These are phyloP conservation scores for Candida sp. DNA, from an alignment of 1,139 yeast species.

Conservation along the genomic window DNA sequence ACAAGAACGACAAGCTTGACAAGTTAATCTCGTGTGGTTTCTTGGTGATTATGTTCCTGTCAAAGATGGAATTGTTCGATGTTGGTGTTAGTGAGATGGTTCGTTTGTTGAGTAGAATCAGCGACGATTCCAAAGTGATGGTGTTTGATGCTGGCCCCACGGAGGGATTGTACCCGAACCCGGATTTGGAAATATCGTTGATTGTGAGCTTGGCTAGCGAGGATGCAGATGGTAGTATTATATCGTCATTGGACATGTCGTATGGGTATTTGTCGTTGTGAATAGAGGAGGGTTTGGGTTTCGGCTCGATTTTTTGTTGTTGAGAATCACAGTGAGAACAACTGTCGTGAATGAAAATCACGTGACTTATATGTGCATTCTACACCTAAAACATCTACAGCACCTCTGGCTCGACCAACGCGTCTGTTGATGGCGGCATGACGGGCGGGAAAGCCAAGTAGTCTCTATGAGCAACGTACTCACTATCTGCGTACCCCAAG, in stretches of 20 bases:
- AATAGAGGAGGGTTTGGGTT: background rate
- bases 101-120: slow-evolving; percentile 36
- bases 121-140: slow-evolving; percentile 40
- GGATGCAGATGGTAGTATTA: slow-evolving; percentile 43
- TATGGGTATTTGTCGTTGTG: too few species aligned
- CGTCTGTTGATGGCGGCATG: slow-evolving; percentile 15
- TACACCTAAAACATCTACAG: too few species aligned
- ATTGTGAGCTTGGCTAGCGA: slow-evolving; percentile 40
- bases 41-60: slow-evolving; percentile 63
- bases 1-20: slow-evolving; percentile 70
- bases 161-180: slow-evolving; percentile 52
- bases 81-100: slow-evolving; percentile 35
- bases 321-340: too few species aligned
- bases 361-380: too few species aligned
- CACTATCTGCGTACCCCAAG: slow-evolving; percentile 91
- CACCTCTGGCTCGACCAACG: slow-evolving; percentile 2
- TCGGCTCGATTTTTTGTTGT: too few species aligned
- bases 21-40: slow-evolving; percentile 69
- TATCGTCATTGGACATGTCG: slow-evolving; percentile 37
- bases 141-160: slow-evolving; percentile 46
- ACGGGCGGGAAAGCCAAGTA: slow-evolving; percentile 85
- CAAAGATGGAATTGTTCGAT: slow-evolving; percentile 57
- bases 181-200: slow-evolving; percentile 34
- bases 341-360: too few species aligned
- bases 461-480: slow-evolving; percentile 91